Conservation (phyloP, 2,329 filamentous ascomycete species). For the Pseudocercospora cruenta region DNA sequence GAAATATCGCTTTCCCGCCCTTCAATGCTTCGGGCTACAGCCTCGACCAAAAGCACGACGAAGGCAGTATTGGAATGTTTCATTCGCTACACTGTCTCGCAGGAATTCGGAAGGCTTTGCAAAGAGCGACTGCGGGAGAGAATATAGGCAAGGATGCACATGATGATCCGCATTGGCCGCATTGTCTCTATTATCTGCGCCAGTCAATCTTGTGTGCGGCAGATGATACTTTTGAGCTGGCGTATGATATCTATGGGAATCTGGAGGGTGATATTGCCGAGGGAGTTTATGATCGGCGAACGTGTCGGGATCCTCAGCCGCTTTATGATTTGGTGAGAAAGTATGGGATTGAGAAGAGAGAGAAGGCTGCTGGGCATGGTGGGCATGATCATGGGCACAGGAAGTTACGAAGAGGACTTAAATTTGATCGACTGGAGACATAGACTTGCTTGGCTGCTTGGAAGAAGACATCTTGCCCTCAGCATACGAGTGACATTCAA, state of each 20-base stretch:
- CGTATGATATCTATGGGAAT: background rate
- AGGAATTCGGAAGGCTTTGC: conserved; percentile 14
- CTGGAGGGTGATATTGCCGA: conserved; percentile 1
- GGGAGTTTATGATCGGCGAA: background rate
- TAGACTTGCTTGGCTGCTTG: background rate
- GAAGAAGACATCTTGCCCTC: too few relatives aligned
- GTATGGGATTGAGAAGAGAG: background rate
- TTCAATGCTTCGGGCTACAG: conserved; percentile 14
- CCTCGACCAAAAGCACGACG: conserved; percentile 6
- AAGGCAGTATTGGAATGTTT: conserved; percentile 18
- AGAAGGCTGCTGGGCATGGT: background rate
- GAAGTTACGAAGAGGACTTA: background rate
- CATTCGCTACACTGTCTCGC: conserved; percentile 18
- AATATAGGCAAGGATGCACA: conserved; percentile 11
- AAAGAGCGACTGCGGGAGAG: conserved; percentile 11
- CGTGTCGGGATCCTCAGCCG: background rate
- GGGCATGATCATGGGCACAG: conserved; percentile 4
- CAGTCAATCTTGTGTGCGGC: conserved; percentile 16
- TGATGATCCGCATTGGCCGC: conserved; percentile 19
- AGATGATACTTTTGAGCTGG: conserved; percentile 18
- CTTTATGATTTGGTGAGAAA: conserved; percentile 1
- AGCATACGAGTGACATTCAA: too few relatives aligned
- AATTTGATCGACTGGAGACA: background rate
- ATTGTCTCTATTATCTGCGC: conserved; percentile 14
- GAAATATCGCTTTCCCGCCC: conserved; percentile 14